Evolutionary conservation across 352 stramenopile genomes (phyloP).

Genomic region (Halophytophthora batemanensis): DNA sequence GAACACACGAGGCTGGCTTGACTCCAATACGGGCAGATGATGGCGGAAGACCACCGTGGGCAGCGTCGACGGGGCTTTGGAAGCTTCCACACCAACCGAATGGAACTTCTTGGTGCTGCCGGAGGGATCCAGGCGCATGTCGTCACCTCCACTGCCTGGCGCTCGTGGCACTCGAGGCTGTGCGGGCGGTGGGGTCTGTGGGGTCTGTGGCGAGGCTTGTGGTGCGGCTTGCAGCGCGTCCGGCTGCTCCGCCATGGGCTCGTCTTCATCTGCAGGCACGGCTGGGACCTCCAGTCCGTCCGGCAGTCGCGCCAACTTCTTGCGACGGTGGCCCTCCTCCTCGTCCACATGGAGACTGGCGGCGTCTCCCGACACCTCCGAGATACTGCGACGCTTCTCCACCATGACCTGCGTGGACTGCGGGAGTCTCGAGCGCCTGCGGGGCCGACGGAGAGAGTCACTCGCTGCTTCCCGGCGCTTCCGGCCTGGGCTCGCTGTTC

Average conservation of each 20-base stretch:
- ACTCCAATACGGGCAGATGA: constrained; percentile 41
- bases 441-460: constrained; percentile 1
- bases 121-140: constrained; percentile 17
- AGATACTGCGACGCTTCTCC: constrained; percentile 45
- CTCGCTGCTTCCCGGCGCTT: background rate
- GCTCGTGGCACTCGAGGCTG: background rate
- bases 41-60: constrained; percentile 30
- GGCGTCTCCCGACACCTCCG: constrained; percentile 11
- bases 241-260: constrained; percentile 9
- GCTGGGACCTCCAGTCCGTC: constrained; percentile 3
- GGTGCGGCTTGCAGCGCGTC: constrained; percentile 6
- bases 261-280: constrained; percentile 1
- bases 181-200: constrained; percentile 8
- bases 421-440: constrained; percentile 3
- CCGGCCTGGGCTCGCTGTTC: background rate
- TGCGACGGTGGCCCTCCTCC: constrained; percentile 21
- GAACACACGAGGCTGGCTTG: constrained; percentile 24
- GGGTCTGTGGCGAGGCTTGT: constrained; percentile 9
- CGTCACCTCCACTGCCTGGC: background rate
- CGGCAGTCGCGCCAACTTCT: constrained; percentile 21
- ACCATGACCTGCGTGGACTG: constrained; percentile 22
- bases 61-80: background rate
- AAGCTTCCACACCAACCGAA: background rate
- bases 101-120: constrained; percentile 21
- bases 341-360: too few species aligned